Conservation (phyloP, 192 early-diverging fungal species). For the Coemansia sp. region DNA sequence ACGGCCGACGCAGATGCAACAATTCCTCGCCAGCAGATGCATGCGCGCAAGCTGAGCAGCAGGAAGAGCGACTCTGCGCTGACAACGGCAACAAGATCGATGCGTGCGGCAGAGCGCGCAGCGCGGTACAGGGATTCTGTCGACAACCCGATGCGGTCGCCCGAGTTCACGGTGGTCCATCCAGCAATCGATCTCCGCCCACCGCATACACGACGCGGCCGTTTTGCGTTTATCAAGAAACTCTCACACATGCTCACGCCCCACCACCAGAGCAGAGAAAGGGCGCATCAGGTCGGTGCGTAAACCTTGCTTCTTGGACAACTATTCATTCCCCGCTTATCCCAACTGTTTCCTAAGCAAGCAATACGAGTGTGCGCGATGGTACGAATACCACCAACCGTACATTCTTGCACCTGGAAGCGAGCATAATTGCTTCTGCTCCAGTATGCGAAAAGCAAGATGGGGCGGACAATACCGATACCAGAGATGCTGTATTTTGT, state of each 20-base stretch:
- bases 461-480: too few species aligned
- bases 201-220: conserved; percentile 38
- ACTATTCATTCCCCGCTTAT: too few species aligned
- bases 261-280: conserved; percentile 4
- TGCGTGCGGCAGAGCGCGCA: conserved; percentile 18
- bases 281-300: neutral
- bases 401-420: too few species aligned
- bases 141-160: conserved; percentile 37
- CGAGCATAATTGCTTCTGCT: too few species aligned
- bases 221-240: conserved; percentile 43
- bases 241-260: conserved; percentile 29
- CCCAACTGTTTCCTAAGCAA: too few species aligned
- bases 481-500: too few species aligned
- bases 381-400: too few species aligned
- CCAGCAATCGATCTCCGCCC: conserved; percentile 21
- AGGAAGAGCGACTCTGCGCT: conserved; percentile 52
- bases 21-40: conserved; percentile 14
- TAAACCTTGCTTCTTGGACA: too few species aligned
- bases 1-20: neutral
- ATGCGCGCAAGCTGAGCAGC: conserved; percentile 44
- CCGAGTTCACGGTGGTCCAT: conserved; percentile 53
- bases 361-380: too few species aligned
- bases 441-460: too few species aligned
- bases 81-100: conserved; percentile 44
- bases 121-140: conserved; percentile 32